Percentiles rank a stretch among this genome's conserved stretches.
These are phyloP conservation scores for Xylaria sp. DNA, from an alignment of 2,329 filamentous ascomycete genomes.

Conservation along the genomic window DNA sequence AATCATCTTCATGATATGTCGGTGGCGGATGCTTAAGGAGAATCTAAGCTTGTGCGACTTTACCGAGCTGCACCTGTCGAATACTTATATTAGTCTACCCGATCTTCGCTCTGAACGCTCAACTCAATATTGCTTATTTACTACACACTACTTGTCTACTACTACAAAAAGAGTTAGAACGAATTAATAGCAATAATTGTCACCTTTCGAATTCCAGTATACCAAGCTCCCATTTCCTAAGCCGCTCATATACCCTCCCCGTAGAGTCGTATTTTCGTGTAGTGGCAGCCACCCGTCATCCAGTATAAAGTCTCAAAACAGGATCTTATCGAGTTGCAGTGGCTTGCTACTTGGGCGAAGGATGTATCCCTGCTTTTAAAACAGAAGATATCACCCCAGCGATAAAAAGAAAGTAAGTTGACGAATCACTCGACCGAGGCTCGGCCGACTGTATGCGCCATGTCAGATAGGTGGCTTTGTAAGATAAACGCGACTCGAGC, in stretches of 20 bases:
- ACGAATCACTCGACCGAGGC: conserved; percentile 24
- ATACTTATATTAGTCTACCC: background rate
- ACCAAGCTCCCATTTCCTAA: background rate
- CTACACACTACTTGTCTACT: too few species aligned
- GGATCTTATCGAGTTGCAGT: background rate
- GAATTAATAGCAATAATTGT: background rate
- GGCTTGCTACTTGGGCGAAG: background rate
- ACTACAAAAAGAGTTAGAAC: too few species aligned
- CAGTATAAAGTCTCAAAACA: background rate
- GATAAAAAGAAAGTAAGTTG: background rate
- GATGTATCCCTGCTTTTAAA: background rate
- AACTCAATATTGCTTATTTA: background rate
- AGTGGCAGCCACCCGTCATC: background rate
- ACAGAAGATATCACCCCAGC: too few species aligned
- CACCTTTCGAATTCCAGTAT: background rate
- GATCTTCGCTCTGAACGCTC: conserved; percentile 2
- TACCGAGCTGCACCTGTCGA: background rate
- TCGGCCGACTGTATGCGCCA: conserved; percentile 16
- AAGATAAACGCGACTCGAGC: background rate
- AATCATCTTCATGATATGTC: background rate
- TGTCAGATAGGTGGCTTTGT: background rate
- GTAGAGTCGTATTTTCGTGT: background rate
- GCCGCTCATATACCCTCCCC: background rate
- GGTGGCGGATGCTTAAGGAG: too few species aligned
- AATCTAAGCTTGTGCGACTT: background rate